phyloP scores from a whole-genome alignment of 73 alveolate species.

The Paramecium primaurelia region DNA sequence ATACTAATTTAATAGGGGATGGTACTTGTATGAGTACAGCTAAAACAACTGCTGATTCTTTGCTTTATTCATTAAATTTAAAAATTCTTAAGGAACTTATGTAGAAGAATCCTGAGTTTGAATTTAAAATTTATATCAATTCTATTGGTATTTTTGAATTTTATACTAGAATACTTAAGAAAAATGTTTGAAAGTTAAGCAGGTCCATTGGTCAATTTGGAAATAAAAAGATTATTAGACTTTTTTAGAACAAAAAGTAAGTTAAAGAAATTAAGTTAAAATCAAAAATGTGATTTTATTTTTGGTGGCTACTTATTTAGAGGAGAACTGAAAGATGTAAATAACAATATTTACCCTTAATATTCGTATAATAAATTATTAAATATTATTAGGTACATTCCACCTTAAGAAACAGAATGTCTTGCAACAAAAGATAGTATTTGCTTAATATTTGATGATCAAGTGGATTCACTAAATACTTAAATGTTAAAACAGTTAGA shows the following conservation, averaged over 20 bases:
- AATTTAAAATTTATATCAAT: background rate
- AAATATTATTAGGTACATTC: background rate
- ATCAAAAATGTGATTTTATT: background rate
- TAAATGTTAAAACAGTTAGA: background rate
- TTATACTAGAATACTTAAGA: background rate
- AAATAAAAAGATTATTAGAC: background rate
- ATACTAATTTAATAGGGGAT: slow-evolving; percentile 39
- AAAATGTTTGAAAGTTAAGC: slow-evolving; percentile 32
- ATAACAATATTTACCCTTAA: background rate
- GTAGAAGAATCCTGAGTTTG: background rate
- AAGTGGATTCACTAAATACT: background rate
- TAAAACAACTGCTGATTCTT: background rate
- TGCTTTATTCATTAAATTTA: background rate
- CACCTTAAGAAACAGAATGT: slow-evolving; percentile 15
- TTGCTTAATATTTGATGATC: background rate
- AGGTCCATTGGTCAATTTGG: slow-evolving; percentile 17
- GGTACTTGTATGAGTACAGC: slow-evolving; percentile 26
- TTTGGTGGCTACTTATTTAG: slow-evolving; percentile 36
- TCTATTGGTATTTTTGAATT: background rate
- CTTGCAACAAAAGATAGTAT: background rate
- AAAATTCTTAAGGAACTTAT: background rate
- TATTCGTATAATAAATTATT: background rate
- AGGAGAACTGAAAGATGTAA: slow-evolving; percentile 6
- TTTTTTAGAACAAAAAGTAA: background rate
- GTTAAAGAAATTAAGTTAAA: background rate